Base-by-base conservation (phyloP, 148 eudicot species). In the Persicaria maculosa region DNA sequence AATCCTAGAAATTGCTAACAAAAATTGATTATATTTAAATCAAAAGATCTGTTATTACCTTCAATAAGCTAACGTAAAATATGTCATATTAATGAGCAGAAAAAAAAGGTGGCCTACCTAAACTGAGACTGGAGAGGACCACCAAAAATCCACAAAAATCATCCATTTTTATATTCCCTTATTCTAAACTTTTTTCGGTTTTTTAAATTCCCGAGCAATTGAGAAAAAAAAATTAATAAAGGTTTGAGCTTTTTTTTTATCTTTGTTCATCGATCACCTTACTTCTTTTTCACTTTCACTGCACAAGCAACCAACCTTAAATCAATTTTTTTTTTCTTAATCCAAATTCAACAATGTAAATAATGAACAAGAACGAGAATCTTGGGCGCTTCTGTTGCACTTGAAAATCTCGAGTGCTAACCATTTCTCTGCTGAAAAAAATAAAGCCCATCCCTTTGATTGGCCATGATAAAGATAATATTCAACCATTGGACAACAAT, bases 341-440 rank as follows among this genome's bases (percentile, higher is more conserved):
- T 40, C 15, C 9, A 65, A 65, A 12, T 36, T 65, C 70, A 65
- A 43, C 43, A 65, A 65, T 65, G 46, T 65, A 43, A 19, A 65
- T 36, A 47, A 65, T 36, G 47, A 14, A 36, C 46, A 43, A 43
- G 19, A 43, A 43, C 70, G 70, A 65, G 70, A 43, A 65, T 65
- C 70, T 65, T 65, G 70, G 47, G 17, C 70, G 40, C 16, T 59
- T 65, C 70, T 15, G 70, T 65, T 40, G 46, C 70, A 65, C 47
- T 65, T 65, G 19, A 9, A 12, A 58, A 58, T 58, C 64, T 20
- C 11, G 22, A 62, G 11, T 25, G 44, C 44, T 22, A 61, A 61
- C 43, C 67, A n/a, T n/a, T n/a, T 3, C 67, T 8, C 25, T 25
- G 43, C 9, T 61, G 4, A 64, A 31, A 31, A 31, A n/a, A n/a